Conservation (phyloP, 2,329 filamentous ascomycete genomes). For the Claviceps spartinae region DNA sequence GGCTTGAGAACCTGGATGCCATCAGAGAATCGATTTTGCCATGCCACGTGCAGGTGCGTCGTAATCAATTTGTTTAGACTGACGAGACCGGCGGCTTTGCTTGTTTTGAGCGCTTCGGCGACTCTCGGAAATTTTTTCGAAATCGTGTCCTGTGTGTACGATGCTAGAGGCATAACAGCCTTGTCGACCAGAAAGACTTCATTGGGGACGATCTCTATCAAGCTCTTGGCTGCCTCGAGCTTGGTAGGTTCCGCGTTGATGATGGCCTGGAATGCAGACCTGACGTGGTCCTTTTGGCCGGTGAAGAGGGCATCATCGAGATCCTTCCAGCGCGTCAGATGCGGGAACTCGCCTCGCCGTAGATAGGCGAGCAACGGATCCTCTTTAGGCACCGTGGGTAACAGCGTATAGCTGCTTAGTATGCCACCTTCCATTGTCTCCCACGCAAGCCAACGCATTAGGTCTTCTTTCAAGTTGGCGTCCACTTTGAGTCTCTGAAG, state of each 20-base stretch:
- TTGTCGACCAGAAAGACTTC: conserved; percentile 53
- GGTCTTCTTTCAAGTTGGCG: conserved; percentile 48
- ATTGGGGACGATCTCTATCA: conserved; percentile 47
- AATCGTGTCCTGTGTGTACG: conserved; percentile 56
- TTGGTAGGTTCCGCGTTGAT: conserved; percentile 34
- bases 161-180: conserved; percentile 55
- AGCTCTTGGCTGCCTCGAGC: conserved; percentile 41
- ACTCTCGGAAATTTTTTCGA: conserved; percentile 54
- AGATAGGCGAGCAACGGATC: conserved; percentile 60
- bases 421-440: conserved; percentile 78
- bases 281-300: conserved; percentile 51
- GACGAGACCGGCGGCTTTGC: conserved; percentile 46
- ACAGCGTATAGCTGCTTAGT: conserved; percentile 61
- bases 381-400: conserved; percentile 70
- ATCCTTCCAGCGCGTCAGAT: conserved; percentile 59
- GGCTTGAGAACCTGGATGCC: conserved; percentile 78
- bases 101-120: conserved; percentile 43
- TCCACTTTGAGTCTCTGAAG: conserved; percentile 51
- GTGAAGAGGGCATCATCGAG: conserved; percentile 61
- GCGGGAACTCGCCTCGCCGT: conserved; percentile 60
- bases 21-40: conserved; percentile 63
- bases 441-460: conserved; percentile 87
- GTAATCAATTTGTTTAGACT: conserved; percentile 65
- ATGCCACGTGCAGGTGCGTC: conserved; percentile 70
- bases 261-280: conserved; percentile 46